phyloP scores from a whole-genome alignment of 1,284 basidiomycete species.

The Cutaneotrichosporon sp. region DNA sequence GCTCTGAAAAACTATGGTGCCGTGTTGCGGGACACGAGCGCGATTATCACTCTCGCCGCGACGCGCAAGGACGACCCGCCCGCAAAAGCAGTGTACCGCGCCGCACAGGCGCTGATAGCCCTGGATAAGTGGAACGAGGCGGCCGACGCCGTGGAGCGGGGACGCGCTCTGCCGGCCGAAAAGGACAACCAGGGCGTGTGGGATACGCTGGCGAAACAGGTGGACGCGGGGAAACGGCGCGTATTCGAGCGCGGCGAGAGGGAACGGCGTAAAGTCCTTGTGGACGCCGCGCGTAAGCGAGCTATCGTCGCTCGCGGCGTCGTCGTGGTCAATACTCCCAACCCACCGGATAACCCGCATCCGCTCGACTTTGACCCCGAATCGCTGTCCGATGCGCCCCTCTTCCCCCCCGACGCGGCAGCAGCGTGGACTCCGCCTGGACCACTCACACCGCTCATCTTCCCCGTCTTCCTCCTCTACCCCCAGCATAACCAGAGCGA shows the following conservation, averaged over 20 bases:
- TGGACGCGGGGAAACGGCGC: constrained; percentile 24
- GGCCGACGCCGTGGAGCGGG: constrained; percentile 65
- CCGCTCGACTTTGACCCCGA: constrained; percentile 53
- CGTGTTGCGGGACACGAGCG: constrained; percentile 76
- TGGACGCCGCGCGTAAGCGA: constrained; percentile 27
- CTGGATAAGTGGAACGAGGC: constrained; percentile 72
- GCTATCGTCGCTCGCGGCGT: constrained; percentile 38
- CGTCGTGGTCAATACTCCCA: constrained; percentile 35
- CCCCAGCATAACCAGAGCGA: constrained; percentile 85
- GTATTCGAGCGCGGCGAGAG: constrained; percentile 34
- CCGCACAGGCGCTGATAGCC: constrained; percentile 65
- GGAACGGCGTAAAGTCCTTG: constrained; percentile 28
- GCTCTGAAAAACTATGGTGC: constrained; percentile 84
- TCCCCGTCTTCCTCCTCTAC: constrained; percentile 89
- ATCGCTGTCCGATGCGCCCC: constrained; percentile 26
- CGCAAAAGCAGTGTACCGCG: constrained; percentile 78
- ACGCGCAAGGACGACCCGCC: constrained; percentile 47
- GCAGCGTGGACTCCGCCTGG: constrained; percentile 55
- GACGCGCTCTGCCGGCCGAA: constrained; percentile 23
- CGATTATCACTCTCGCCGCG: constrained; percentile 60
- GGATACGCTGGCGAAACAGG: constrained; percentile 19
- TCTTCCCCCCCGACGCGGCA: constrained; percentile 35
- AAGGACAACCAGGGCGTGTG: constrained; percentile 21
- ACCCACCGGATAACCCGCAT: constrained; percentile 56
- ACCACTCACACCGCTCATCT: constrained; percentile 59